phyloP scores from a whole-genome alignment of 108 stramenopile genomes.

The Ochromonas danica region DNA sequence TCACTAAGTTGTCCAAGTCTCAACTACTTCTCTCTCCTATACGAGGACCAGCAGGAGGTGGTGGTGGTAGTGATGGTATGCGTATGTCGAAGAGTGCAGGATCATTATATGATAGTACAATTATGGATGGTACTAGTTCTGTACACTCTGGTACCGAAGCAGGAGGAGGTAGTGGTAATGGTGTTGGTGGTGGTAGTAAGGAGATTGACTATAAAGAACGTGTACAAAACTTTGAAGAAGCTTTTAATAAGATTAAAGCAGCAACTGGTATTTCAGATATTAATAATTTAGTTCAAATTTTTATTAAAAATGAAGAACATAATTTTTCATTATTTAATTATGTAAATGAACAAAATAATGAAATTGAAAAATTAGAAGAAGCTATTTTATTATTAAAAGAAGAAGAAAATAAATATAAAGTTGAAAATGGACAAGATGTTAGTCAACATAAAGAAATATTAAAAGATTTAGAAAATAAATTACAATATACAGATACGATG shows the following conservation, averaged over 20 bases:
- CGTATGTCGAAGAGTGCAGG: not conserved
- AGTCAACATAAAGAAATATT: slow-evolving; percentile 64
- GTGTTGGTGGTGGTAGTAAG: slow-evolving; percentile 26
- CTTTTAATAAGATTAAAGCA: slow-evolving; percentile 68
- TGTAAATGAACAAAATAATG: slow-evolving; percentile 68
- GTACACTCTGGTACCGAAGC: not conserved
- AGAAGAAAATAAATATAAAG: slow-evolving; percentile 55
- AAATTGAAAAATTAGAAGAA: slow-evolving; percentile 68
- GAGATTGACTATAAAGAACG: slow-evolving; percentile 44
- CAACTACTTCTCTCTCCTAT: not conserved
- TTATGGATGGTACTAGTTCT: not conserved
- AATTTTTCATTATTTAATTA: slow-evolving; percentile 71
- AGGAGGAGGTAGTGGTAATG: slow-evolving; percentile 41
- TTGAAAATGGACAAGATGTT: slow-evolving; percentile 60
- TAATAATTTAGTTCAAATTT: slow-evolving; percentile 63
- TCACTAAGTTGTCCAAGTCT: not conserved
- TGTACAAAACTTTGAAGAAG: slow-evolving; percentile 73
- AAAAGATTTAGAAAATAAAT: slow-evolving; percentile 63
- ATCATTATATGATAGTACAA: not conserved
- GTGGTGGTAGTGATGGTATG: not conserved
- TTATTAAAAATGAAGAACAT: slow-evolving; percentile 70
- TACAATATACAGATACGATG: slow-evolving; percentile 56
- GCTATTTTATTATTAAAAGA: slow-evolving; percentile 56
- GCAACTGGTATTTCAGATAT: slow-evolving; percentile 68
- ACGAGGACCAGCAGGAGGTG: not conserved